phyloP scores from a whole-genome alignment of 129 eudicot genomes.

The Artemisia argyi region DNA sequence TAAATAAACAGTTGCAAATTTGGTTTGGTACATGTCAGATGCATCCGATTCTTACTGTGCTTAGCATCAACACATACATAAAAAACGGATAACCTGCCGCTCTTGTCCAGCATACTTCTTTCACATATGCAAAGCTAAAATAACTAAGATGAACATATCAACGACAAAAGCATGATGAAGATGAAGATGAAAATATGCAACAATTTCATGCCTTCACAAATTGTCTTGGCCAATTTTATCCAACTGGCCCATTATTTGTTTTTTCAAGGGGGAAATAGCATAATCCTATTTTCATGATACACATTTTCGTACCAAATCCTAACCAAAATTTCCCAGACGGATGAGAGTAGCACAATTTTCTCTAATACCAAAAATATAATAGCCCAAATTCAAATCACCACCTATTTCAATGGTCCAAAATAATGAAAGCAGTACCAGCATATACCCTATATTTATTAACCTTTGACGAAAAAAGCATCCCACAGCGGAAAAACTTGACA shows the following conservation, averaged over 20 bases:
- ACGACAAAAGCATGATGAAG: conserved; percentile 16
- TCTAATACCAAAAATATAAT: conserved; percentile 18
- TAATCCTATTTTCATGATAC: conserved; percentile 26
- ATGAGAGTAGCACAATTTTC: conserved; percentile 25
- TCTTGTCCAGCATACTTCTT: background rate
- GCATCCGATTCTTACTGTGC: background rate
- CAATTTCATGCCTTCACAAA: conserved; percentile 16
- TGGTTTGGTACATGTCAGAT: background rate
- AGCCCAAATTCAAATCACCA: conserved; percentile 3
- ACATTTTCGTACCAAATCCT: conserved; percentile 24
- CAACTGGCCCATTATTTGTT: conserved; percentile 41
- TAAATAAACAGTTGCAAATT: no score
- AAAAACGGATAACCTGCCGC: background rate
- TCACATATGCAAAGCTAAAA: background rate
- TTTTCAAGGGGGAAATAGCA: conserved; percentile 1
- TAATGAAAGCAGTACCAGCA: conserved; percentile 16
- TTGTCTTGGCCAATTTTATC: conserved; percentile 23
- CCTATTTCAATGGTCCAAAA: conserved; percentile 21
- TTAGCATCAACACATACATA: background rate
- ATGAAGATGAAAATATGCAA: conserved; percentile 15
- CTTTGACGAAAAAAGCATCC: background rate
- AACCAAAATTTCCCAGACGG: conserved; percentile 27
- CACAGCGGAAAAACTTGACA: background rate
- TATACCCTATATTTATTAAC: conserved; percentile 26
- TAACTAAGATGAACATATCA: background rate